Conservation (phyloP, 2,329 filamentous ascomycete genomes). For the Chalaropsis ovoidea region DNA sequence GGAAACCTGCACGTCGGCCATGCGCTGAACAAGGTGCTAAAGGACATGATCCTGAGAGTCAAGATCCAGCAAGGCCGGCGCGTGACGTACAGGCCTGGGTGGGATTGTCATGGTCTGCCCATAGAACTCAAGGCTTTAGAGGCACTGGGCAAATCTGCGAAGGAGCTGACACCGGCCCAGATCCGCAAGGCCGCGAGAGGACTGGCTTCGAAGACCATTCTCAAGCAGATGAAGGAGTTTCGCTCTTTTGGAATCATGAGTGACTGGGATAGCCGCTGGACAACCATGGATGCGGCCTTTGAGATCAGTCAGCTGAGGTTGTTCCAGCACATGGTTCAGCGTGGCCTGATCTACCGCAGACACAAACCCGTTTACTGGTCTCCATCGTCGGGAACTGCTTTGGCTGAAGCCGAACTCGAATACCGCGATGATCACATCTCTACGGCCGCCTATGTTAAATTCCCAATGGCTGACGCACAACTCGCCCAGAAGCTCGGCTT, state of each 20-base stretch:
- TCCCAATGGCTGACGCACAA: conserved; percentile 49
- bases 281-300: conserved; percentile 66
- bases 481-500: conserved; percentile 8
- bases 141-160: conserved; percentile 30
- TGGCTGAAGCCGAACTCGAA: conserved; percentile 77
- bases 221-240: conserved; percentile 64
- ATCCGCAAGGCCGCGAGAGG: conserved; percentile 55
- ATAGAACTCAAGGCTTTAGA: conserved; percentile 94
- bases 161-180: conserved; percentile 41
- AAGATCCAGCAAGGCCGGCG: conserved; percentile 65
- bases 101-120: conserved; percentile 95
- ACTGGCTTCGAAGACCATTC: conserved; percentile 58
- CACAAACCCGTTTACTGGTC: conserved; percentile 85
- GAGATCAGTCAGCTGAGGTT: conserved; percentile 65
- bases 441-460: conserved; percentile 66
- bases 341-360: conserved; percentile 64
- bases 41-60: conserved; percentile 80
- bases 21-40: conserved; percentile 91
- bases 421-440: conserved; percentile 68
- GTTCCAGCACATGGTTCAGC: conserved; percentile 64
- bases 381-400: conserved; percentile 63
- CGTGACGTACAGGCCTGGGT: conserved; percentile 78
- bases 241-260: conserved; percentile 66
- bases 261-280: conserved; percentile 68
- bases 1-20: conserved; percentile 85